phyloP scores from a whole-genome alignment of 1,139 yeast species.

The Suhomyces taliae region DNA sequence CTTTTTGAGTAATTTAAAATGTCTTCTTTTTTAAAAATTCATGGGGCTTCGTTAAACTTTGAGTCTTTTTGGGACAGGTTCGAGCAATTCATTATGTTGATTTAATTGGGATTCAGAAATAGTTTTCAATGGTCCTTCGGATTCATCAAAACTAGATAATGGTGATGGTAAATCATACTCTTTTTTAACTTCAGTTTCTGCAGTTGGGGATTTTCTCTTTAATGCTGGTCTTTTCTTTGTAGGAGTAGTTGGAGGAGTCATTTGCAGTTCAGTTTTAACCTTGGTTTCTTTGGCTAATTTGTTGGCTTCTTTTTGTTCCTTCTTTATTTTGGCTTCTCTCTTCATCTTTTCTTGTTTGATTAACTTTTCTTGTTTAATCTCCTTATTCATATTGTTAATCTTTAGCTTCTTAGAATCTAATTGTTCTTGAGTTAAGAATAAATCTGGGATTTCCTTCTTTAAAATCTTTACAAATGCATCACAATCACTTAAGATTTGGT shows the following conservation, averaged over 20 bases:
- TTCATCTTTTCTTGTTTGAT: slow-evolving; percentile 10
- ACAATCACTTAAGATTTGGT: slow-evolving; percentile 76
- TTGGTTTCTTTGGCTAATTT: slow-evolving; percentile 9
- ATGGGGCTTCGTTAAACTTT: slow-evolving; percentile 1
- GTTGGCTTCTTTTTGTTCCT: slow-evolving; percentile 13
- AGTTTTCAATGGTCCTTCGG: slow-evolving; percentile 2
- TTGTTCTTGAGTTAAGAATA: slow-evolving; percentile 57
- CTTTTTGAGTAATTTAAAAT: too few relatives aligned
- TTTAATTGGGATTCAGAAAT: slow-evolving; percentile 7
- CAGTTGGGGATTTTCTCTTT: slow-evolving; percentile 7
- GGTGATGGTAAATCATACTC: slow-evolving; percentile 22
- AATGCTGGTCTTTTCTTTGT: slow-evolving; percentile 20
- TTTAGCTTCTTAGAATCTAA: slow-evolving; percentile 45
- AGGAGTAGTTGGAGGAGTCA: slow-evolving; percentile 37
- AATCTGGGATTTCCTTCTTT: slow-evolving; percentile 52
- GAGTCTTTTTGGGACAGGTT: slow-evolving; percentile 4
- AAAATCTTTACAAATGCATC: slow-evolving; percentile 71
- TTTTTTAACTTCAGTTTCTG: slow-evolving; percentile 2
- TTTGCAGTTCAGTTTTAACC: slow-evolving; percentile 8
- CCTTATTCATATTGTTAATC: slow-evolving; percentile 14
- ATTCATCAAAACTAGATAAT: slow-evolving; percentile 17
- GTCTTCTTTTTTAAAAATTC: too few relatives aligned
- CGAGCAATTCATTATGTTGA: slow-evolving; percentile 5
- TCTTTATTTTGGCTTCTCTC: slow-evolving; percentile 8
- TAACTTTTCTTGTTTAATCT: slow-evolving; percentile 6